phyloP scores from a whole-genome alignment of 495 filamentous ascomycete genomes.

The Halenospora varia region DNA sequence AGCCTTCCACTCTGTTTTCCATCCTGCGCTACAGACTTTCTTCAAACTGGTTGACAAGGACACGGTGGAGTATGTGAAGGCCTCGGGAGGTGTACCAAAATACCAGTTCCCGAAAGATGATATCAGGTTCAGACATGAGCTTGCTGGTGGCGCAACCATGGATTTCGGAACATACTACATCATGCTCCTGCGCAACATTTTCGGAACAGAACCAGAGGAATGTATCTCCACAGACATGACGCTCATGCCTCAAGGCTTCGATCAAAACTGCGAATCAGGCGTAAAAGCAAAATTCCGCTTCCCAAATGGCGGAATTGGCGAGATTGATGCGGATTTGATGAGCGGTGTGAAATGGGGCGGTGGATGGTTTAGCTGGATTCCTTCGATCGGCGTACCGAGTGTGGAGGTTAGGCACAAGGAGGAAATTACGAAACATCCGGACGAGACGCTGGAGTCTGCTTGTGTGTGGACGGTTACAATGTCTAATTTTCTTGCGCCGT shows the following conservation, averaged over 20 bases:
- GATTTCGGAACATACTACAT: slow-evolving; percentile 51
- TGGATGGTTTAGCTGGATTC: slow-evolving; percentile 16
- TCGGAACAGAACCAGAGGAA: slow-evolving; percentile 16
- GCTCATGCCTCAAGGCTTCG: slow-evolving; percentile 9
- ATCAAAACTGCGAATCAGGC: slow-evolving; percentile 34
- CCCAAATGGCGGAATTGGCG: slow-evolving; percentile 37
- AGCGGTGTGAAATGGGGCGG: slow-evolving; percentile 22
- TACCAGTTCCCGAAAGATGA: slow-evolving; percentile 35
- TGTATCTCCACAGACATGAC: slow-evolving; percentile 11
- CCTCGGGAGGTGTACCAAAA: slow-evolving; percentile 27
- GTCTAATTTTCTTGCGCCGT: slow-evolving; percentile 34
- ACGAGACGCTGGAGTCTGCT: slow-evolving; percentile 32
- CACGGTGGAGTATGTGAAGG: slow-evolving; percentile 34
- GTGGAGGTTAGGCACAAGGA: slow-evolving; percentile 27
- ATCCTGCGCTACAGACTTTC: slow-evolving; percentile 50
- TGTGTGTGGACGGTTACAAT: slow-evolving; percentile 39
- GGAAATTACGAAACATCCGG: slow-evolving; percentile 23
- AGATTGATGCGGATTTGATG: slow-evolving; percentile 30
- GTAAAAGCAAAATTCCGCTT: slow-evolving; percentile 40
- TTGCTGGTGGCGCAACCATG: slow-evolving; percentile 57
- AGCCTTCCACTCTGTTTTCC: slow-evolving; percentile 54
- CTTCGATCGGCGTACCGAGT: slow-evolving; percentile 13
- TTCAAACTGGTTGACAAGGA: slow-evolving; percentile 36
- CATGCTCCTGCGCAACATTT: slow-evolving; percentile 20
- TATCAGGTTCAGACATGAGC: slow-evolving; percentile 51